Conservation (phyloP, 2,329 filamentous ascomycete species). For the Metarhizium rileyi region DNA sequence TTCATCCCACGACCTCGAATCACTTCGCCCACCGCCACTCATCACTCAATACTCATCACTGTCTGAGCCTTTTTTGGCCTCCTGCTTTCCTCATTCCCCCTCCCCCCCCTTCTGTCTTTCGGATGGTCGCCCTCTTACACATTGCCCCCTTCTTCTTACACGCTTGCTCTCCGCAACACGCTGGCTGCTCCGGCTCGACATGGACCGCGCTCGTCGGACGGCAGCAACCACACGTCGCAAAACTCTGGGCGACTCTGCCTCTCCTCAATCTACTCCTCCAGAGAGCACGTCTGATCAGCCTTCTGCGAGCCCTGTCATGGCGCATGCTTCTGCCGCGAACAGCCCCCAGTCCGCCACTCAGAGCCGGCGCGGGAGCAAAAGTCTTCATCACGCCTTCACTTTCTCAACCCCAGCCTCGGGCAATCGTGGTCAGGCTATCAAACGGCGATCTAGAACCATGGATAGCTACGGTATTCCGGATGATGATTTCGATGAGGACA, state of each 20-base stretch:
- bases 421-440: slow-evolving; percentile 20
- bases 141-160: slow-evolving; percentile 11
- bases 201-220: slow-evolving; percentile 29
- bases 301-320: slow-evolving; percentile 21
- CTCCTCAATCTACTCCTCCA: slow-evolving; percentile 23
- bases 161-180: slow-evolving; percentile 9
- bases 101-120: background rate
- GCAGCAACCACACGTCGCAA: slow-evolving; percentile 22
- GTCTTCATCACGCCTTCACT: slow-evolving; percentile 25
- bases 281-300: slow-evolving; percentile 21
- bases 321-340: slow-evolving; percentile 18
- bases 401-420: slow-evolving; percentile 25
- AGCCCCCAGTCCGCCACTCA: slow-evolving; percentile 21
- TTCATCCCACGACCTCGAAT: slow-evolving; percentile 1
- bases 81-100: background rate
- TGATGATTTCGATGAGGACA: slow-evolving; percentile 37
- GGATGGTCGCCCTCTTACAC: slow-evolving; percentile 3
- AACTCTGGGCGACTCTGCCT: slow-evolving; percentile 21
- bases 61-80: slow-evolving; percentile 1
- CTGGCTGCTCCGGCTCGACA: slow-evolving; percentile 21
- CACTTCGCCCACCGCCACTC: background rate
- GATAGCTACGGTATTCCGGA: slow-evolving; percentile 25
- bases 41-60: background rate
- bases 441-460: slow-evolving; percentile 35
- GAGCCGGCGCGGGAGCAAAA: slow-evolving; percentile 24